phyloP scores from a whole-genome alignment of 1,139 yeast species.

The Yamadazyma atmosphaerica region DNA sequence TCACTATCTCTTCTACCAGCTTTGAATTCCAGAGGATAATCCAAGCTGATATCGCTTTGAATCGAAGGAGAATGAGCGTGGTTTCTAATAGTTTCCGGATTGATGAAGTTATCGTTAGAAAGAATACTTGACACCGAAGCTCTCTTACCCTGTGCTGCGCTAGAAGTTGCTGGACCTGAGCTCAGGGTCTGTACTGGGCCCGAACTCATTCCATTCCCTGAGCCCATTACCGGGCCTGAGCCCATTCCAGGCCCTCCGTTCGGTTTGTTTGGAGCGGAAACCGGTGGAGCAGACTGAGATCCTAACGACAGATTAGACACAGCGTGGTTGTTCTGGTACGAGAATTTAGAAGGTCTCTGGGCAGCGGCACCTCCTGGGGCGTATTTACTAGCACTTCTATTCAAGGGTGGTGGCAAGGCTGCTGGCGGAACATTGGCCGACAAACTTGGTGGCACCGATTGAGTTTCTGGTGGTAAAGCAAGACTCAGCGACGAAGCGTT shows the following conservation, averaged over 20 bases:
- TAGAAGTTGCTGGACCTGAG: slow-evolving; percentile 2
- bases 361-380: slow-evolving; percentile 12
- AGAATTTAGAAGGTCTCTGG: slow-evolving; percentile 10
- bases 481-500: slow-evolving; percentile 27
- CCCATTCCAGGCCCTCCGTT: too few relatives aligned
- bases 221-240: too few relatives aligned
- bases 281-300: slow-evolving; percentile 5
- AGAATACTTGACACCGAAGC: slow-evolving; percentile 26
- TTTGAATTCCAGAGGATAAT: slow-evolving; percentile 31
- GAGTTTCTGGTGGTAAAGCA: slow-evolving; percentile 7
- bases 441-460: slow-evolving; percentile 6
- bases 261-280: neutral
- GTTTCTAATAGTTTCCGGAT: slow-evolving; percentile 16
- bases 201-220: too few relatives aligned
- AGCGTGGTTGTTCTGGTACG: slow-evolving; percentile 16
- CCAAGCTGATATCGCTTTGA: slow-evolving; percentile 35
- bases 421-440: slow-evolving; percentile 2
- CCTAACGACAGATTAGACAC: slow-evolving; percentile 15
- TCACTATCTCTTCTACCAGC: slow-evolving; percentile 19
- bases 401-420: slow-evolving; percentile 10
- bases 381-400: slow-evolving; percentile 13
- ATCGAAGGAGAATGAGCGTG: slow-evolving; percentile 29
- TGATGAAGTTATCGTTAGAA: slow-evolving; percentile 23
- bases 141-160: slow-evolving; percentile 15
- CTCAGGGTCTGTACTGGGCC: too few relatives aligned